A percentile compares a stretch with the other conserved stretches of the same genome.
Evolutionary conservation across 805 yeast species (phyloP).

Genomic region (Hanseniaspora nectarophila): DNA sequence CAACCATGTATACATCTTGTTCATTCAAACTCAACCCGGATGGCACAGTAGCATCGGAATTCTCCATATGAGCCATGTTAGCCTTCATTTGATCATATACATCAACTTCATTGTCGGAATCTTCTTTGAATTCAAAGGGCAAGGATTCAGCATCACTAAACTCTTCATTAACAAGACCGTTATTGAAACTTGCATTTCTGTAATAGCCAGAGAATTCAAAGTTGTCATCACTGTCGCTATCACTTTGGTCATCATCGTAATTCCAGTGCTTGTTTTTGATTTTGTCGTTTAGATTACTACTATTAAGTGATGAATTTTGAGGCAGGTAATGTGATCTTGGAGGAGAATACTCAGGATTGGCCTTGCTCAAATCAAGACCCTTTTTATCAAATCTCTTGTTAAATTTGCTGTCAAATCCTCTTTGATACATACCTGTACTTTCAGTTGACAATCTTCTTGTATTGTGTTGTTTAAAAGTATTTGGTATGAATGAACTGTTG

Average conservation of each 20-base stretch:
- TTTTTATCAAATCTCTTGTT: constrained; percentile 1
- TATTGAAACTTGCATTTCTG: neutral
- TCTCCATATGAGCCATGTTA: neutral
- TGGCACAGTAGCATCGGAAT: neutral
- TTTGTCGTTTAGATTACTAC: constrained; percentile 6
- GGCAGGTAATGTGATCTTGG: constrained; percentile 7
- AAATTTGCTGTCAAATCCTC: constrained; percentile 2
- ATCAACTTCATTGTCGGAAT: constrained; percentile 17
- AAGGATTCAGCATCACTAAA: constrained; percentile 21
- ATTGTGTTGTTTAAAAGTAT: neutral
- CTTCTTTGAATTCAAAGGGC: constrained; percentile 27
- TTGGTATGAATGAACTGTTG: neutral
- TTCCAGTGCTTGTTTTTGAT: constrained; percentile 4
- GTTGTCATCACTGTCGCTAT: neutral
- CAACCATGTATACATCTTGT: constrained; percentile 2
- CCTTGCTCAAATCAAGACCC: constrained; percentile 1
- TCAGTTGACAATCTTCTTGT: neutral
- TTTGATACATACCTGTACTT: neutral
- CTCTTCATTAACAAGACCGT: neutral
- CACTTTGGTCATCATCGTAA: constrained; percentile 2
- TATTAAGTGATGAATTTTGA: constrained; percentile 10
- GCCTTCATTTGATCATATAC: neutral
- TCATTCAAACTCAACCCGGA: neutral
- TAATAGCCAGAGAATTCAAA: neutral
- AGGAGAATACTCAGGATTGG: constrained; percentile 1